phyloP scores from a whole-genome alignment of 495 filamentous ascomycete species.

The Penicillium parvum region DNA sequence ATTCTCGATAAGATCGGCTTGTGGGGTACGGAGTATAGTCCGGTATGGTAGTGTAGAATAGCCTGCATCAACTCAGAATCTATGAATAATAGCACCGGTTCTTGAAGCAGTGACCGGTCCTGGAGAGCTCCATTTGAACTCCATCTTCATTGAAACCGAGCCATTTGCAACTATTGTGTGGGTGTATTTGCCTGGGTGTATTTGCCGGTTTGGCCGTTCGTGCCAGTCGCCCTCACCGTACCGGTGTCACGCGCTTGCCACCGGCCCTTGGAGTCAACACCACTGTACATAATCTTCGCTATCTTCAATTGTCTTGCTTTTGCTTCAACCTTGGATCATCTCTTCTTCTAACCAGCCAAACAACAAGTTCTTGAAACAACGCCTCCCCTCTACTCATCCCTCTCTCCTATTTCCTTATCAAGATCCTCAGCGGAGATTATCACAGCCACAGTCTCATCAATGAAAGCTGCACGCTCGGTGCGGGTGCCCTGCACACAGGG shows the following conservation, averaged over 20 bases:
- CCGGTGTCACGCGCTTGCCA: slow-evolving; percentile 25
- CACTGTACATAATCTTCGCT: slow-evolving; percentile 9
- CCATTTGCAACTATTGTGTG: too few relatives aligned
- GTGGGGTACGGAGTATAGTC: slow-evolving; percentile 8
- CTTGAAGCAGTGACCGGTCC: neutral
- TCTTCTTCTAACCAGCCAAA: neutral
- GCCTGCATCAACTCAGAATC: neutral
- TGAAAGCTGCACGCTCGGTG: slow-evolving; percentile 34
- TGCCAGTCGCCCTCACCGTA: slow-evolving; percentile 16
- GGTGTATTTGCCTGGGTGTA: too few relatives aligned
- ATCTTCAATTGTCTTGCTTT: slow-evolving; percentile 9
- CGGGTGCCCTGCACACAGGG: slow-evolving; percentile 23
- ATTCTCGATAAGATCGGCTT: slow-evolving; percentile 3
- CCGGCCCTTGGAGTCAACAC: slow-evolving; percentile 11
- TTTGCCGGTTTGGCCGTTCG: slow-evolving; percentile 2
- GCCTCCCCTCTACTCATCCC: neutral
- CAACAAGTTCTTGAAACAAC: neutral
- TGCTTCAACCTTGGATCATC: slow-evolving; percentile 11
- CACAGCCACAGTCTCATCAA: slow-evolving; percentile 9
- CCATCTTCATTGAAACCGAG: too few relatives aligned
- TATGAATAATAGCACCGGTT: slow-evolving; percentile 10
- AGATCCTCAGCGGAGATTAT: neutral
- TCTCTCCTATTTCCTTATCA: neutral
- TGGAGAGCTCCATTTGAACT: neutral
- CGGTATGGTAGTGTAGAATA: slow-evolving; percentile 3